Conservation (phyloP, 140 eudicot genomes). For the Ambrosia hybrid region DNA sequence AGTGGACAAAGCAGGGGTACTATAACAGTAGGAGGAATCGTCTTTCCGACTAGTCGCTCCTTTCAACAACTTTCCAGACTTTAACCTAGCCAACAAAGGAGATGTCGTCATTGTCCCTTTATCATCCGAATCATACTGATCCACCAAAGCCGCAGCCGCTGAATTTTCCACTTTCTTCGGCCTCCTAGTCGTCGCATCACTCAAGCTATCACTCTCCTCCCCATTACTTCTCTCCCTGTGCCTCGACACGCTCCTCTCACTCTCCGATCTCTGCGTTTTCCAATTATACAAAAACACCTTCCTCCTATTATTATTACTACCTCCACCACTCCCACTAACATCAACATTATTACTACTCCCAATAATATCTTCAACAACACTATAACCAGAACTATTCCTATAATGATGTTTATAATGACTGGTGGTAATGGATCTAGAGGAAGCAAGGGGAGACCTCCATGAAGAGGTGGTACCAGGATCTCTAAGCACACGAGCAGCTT, state of each 20-base stretch:
- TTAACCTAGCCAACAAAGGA: constrained; percentile 72
- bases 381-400: constrained; percentile 14
- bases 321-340: not conserved
- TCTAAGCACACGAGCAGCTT: constrained; percentile 71
- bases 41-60: constrained; percentile 55
- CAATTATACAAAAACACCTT: constrained; percentile 81
- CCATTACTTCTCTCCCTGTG: constrained; percentile 45
- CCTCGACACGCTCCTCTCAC: constrained; percentile 47
- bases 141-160: constrained; percentile 49
- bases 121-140: constrained; percentile 80
- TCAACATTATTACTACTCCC: constrained; percentile 5
- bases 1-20: constrained; percentile 90
- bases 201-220: constrained; percentile 75
- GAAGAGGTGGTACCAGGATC: constrained; percentile 96
- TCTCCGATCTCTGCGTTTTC: constrained; percentile 78
- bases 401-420: constrained; percentile 41
- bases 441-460: constrained; percentile 78
- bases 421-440: constrained; percentile 53
- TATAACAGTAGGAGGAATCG: constrained; percentile 68
- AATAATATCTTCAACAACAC: constrained; percentile 22
- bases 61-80: constrained; percentile 45
- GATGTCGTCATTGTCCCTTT: constrained; percentile 49
- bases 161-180: constrained; percentile 42
- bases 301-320: constrained; percentile 8
- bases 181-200: constrained; percentile 40